phyloP scores from a whole-genome alignment of 2,329 filamentous ascomycete genomes.

The Hawksworthiomyces lignivorus region DNA sequence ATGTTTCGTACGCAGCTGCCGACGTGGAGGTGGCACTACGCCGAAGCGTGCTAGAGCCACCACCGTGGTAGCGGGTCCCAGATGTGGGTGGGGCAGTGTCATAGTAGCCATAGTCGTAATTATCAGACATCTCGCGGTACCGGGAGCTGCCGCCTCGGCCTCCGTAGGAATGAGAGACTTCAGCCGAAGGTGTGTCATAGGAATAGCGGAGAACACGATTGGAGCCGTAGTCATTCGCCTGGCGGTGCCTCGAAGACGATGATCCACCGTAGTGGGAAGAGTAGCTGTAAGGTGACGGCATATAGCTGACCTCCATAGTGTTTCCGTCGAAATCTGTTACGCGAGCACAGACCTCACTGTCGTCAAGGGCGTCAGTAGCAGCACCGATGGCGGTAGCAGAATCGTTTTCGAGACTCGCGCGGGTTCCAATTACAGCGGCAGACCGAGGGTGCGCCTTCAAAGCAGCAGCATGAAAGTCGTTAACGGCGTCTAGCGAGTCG shows the following conservation, averaged over 20 bases:
- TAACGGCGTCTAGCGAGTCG: slow-evolving; percentile 55
- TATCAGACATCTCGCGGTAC: slow-evolving; percentile 4
- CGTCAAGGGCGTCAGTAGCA: neutral
- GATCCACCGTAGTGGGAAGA: slow-evolving; percentile 27
- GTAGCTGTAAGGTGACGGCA: slow-evolving; percentile 27
- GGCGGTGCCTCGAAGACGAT: slow-evolving; percentile 20
- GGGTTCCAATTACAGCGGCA: slow-evolving; percentile 26
- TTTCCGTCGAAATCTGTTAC: slow-evolving; percentile 78
- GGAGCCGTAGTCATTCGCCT: slow-evolving; percentile 24
- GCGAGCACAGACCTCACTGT: slow-evolving; percentile 37
- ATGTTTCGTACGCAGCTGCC: slow-evolving; percentile 11
- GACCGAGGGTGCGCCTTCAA: slow-evolving; percentile 52
- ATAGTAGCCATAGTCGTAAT: slow-evolving; percentile 2
- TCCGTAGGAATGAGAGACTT: neutral
- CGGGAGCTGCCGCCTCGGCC: slow-evolving; percentile 2
- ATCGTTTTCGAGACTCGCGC: neutral
- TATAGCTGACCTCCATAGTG: slow-evolving; percentile 69
- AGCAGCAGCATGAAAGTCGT: slow-evolving; percentile 64
- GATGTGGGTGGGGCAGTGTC: slow-evolving; percentile 11
- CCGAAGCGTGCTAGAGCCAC: slow-evolving; percentile 8
- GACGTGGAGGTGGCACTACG: slow-evolving; percentile 10
- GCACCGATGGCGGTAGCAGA: slow-evolving; percentile 2
- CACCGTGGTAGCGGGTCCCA: slow-evolving; percentile 7
- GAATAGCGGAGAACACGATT: slow-evolving; percentile 24
- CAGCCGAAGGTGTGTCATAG: neutral